These are phyloP conservation scores for Sporobolomyces roseus DNA, from an alignment of 768 basidiomycete genomes.

Conservation along the genomic window DNA sequence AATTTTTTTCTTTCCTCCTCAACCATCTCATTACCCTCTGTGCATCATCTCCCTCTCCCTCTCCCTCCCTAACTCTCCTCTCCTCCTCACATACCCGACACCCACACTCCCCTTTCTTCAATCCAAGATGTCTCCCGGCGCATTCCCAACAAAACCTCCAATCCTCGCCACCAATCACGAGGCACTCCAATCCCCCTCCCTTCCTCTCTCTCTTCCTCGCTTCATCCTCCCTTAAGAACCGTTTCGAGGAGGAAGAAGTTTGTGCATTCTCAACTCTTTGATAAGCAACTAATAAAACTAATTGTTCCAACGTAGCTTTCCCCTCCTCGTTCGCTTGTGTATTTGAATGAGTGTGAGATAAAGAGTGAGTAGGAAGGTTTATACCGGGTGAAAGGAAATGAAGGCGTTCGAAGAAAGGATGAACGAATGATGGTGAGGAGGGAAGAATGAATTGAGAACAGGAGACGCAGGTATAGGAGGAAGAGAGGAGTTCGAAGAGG, in stretches of 20 bases:
- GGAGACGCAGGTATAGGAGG: constrained; percentile 19
- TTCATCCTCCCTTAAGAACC: background rate
- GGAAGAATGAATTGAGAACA: background rate
- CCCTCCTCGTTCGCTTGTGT: background rate
- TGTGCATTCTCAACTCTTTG: no score
- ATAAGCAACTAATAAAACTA: background rate
- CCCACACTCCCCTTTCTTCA: constrained; percentile 1
- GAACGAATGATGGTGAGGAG: no score
- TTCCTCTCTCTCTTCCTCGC: background rate
- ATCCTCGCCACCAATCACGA: constrained; percentile 5
- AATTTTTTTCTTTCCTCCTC: constrained; percentile 30
- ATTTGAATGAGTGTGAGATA: background rate
- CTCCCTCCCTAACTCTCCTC: constrained; percentile 2
- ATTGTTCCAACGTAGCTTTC: constrained; percentile 5
- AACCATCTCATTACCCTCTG: constrained; percentile 23
- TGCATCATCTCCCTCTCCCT: background rate
- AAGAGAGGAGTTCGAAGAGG: background rate
- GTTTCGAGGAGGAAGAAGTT: no score
- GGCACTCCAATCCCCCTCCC: background rate
- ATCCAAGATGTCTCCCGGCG: background rate
- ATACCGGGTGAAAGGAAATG: constrained; percentile 7
- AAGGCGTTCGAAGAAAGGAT: constrained; percentile 1
- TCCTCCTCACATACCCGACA: constrained; percentile 22
- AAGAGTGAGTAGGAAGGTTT: background rate
- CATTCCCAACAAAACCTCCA: constrained; percentile 1